Base-by-base conservation (phyloP, 495 filamentous ascomycete genomes). In the Penicillium robsamsonii region DNA sequence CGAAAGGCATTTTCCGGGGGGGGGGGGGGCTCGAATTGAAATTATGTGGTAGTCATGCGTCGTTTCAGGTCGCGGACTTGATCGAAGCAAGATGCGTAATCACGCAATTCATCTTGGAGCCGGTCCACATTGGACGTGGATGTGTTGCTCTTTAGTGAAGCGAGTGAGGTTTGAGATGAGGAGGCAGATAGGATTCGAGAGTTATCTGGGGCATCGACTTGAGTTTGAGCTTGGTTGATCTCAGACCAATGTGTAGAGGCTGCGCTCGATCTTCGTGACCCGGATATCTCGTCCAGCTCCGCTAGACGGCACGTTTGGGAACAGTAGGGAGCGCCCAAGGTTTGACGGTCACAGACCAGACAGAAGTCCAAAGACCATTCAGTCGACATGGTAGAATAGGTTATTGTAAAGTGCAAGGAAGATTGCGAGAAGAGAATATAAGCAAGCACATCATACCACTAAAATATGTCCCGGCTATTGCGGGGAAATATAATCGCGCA, bases 351-450 rank as follows among this genome's bases (percentile, higher is more conserved):
- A 79, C 93, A 97, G 79, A 87, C 86, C 56, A 97, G 85, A 77
- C 93, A 97, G 82, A 89, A 96, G 71, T 96, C 90, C 60, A 85
- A 88, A 59, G 87, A 91, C 91, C 93, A 97, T 59, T 86, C 85
- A 69, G 90, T 87, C 61, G 88, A 82, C 77, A 86, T 86, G 0
- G 25, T 27, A 7, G 4, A 7, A 5, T 4, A 27, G 6, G 25
- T 27, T 27, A 5, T 27, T 3, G 25, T 17, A 24, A 20, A 22
- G 31, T 50, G 13, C 18, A 24, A 27, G 47, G 22, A 5, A n/a
- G 27, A 10, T 37, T 50, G 48, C 0, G 27, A 41, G 44, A 41
- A 53, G 11, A 35, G 18, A 41, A 42, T 15, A 51, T 13, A 27
- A 13, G 13, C 15, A 37, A n/a, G n/a, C 22, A 22, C 25, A 27